Evolutionary conservation across 768 basidiomycete species (phyloP), one percentile per base, ranked within the genome.

Genomic region (Chalciporus chontae): DNA sequence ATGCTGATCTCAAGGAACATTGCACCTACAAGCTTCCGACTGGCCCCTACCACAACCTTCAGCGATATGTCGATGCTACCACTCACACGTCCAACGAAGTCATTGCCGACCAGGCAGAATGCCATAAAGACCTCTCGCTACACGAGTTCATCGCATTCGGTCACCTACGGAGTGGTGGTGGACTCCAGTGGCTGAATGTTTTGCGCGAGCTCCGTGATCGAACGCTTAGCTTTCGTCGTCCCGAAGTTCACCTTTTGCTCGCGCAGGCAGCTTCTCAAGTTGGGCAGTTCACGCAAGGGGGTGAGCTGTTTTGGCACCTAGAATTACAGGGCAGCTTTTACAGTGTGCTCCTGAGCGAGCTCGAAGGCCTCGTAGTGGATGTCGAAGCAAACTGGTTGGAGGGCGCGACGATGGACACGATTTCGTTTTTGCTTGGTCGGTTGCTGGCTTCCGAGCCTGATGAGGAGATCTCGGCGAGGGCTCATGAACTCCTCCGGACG

Each of bases 101-200:
- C 43, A 50, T 81, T 14, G 72, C 73, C 56, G 54, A 61, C n/a
- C 78, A 80, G 53, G 55, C 57, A 0, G 57, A 66, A 15, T 79
- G 76, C 40, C 72, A 71, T 3, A 32, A 51, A 17, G 65, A 71
- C 5, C 61, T 81, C 3, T 68, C 52, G 17, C 48, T 75, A 4
- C 76, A 80, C 9, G 77, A 80, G 45, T 73, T 65, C 18, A 58
- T 72, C 11, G 68, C 71, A 0, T 80, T 75, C 42, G 71, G 71
- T 13, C 62, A 66, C 41, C 53, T 81, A 37, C 74, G 79, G 5
- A 68, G 72, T n/a, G 78, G 80, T 1, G 51, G 64, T 0, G 56
- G 44, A 1, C 56, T 81, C 0, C 80, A 81, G 40, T 80, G 78
- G 79, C 57, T 73, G 29, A 81, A 80, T 46, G 72, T 81, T 19